A percentile compares a stretch with the other conserved stretches of the same genome.
Conservation (phyloP, 176 grass and related monocot genomes). For the Oryza rufipogon region DNA sequence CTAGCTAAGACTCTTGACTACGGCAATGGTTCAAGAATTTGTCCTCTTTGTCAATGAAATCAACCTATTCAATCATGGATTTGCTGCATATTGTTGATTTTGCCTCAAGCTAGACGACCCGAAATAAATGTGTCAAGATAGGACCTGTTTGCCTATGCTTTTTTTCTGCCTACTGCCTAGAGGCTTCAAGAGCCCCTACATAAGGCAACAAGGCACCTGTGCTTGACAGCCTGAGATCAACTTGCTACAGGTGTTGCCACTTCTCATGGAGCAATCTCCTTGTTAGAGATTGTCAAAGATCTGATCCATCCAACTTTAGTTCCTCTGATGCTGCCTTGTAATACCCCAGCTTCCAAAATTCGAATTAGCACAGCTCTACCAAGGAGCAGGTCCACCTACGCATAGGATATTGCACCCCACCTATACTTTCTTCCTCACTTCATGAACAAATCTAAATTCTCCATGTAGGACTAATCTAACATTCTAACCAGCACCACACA, state of each 20-base stretch:
- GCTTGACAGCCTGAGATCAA: not conserved
- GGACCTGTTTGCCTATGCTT: not conserved
- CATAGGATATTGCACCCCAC: too few species aligned
- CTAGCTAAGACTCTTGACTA: not conserved
- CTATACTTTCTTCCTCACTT: too few species aligned
- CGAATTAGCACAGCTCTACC: too few species aligned
- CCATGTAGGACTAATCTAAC: too few species aligned
- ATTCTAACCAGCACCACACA: too few species aligned
- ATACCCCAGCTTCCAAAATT: too few species aligned
- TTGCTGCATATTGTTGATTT: not conserved
- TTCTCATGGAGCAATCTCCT: not conserved
- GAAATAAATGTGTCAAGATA: not conserved
- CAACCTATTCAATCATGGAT: not conserved
- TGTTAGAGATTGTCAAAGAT: too few species aligned
- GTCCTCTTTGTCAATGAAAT: not conserved
- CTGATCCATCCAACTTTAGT: not conserved
- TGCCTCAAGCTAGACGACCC: not conserved
- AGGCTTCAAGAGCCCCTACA: not conserved
- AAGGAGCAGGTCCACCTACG: too few species aligned
- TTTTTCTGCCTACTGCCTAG: not conserved
- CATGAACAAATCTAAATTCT: too few species aligned
- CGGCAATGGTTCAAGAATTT: not conserved
- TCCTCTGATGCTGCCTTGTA: not conserved
- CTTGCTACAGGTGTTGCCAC: not conserved
- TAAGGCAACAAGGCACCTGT: not conserved